Evolutionary conservation across 2,329 filamentous ascomycete species (phyloP).

Genomic region (Aaosphaeria pasadenensis): DNA sequence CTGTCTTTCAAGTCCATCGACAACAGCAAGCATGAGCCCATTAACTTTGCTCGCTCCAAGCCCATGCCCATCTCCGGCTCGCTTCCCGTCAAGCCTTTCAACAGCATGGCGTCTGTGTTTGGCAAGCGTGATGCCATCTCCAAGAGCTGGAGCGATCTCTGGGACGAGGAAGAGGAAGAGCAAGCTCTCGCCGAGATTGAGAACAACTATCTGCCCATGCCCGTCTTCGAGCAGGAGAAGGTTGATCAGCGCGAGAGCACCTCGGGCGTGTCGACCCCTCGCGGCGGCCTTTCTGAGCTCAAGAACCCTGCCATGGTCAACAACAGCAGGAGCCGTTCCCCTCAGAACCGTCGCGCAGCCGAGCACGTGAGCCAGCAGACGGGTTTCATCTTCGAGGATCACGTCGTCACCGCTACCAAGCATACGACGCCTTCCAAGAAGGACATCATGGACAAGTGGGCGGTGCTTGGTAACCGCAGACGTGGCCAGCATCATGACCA

Average conservation of each 20-base stretch:
- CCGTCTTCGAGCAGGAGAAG: constrained; percentile 29
- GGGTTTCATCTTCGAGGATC: constrained; percentile 72
- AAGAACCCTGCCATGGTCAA: constrained; percentile 53
- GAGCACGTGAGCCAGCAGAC: constrained; percentile 66
- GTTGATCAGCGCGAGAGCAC: constrained; percentile 35
- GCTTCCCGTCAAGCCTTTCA: constrained; percentile 62
- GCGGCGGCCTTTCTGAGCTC: constrained; percentile 53
- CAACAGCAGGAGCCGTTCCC: constrained; percentile 43
- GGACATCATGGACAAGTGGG: constrained; percentile 77
- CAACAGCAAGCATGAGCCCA: constrained; percentile 49
- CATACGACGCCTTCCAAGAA: constrained; percentile 69
- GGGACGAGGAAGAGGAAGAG: constrained; percentile 93
- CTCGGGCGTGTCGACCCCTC: constrained; percentile 48
- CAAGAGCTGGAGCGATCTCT: constrained; percentile 99
- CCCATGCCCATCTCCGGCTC: constrained; percentile 79
- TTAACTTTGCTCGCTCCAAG: constrained; percentile 57
- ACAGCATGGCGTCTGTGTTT: constrained; percentile 76
- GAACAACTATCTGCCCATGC: constrained; percentile 51
- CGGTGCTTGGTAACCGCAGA: constrained; percentile 78
- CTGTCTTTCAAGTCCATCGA: constrained; percentile 70
- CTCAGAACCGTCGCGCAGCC: constrained; percentile 43
- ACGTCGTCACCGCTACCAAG: constrained; percentile 40
- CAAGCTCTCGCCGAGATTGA: constrained; percentile 57
- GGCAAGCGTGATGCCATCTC: constrained; percentile 77
- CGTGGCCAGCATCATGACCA: constrained; percentile 56